Conservation (phyloP, 2,329 filamentous ascomycete genomes). For the Fusarium sambucinum region DNA sequence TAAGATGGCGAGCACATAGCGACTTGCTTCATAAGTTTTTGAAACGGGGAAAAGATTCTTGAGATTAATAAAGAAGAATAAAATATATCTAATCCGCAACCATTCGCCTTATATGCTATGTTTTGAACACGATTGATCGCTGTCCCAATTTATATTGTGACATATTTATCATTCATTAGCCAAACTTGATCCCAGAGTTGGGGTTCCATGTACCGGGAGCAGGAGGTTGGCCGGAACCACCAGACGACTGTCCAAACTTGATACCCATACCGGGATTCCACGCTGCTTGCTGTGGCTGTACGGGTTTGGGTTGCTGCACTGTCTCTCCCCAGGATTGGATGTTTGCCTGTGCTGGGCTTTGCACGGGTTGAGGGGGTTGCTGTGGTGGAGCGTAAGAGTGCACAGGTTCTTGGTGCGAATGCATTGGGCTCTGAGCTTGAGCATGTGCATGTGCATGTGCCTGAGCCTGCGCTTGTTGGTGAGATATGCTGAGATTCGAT, state of each 20-base stretch:
- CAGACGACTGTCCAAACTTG: conserved; percentile 71
- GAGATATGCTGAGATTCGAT: conserved; percentile 57
- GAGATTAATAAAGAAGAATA: neutral
- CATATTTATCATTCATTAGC: conserved; percentile 45
- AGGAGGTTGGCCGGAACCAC: conserved; percentile 44
- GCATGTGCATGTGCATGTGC: conserved; percentile 15
- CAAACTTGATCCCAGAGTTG: conserved; percentile 68
- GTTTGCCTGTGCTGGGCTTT: conserved; percentile 59
- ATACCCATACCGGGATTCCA: conserved; percentile 89
- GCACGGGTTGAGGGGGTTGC: conserved; percentile 41
- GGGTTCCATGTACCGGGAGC: conserved; percentile 69
- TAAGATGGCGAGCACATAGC: neutral
- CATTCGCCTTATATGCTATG: conserved; percentile 18
- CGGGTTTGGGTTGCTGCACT: conserved; percentile 67
- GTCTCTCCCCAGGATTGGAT: conserved; percentile 71
- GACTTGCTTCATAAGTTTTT: neutral
- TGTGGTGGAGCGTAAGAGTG: conserved; percentile 30
- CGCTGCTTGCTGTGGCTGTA: conserved; percentile 56
- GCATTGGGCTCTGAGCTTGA: conserved; percentile 36
- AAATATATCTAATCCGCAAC: neutral
- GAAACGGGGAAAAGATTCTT: neutral
- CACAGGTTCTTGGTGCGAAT: conserved; percentile 22
- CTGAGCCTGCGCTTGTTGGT: conserved; percentile 42
- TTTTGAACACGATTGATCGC: neutral
- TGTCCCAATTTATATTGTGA: conserved; percentile 1